These are phyloP conservation scores for Tolypocladium capitatum DNA, from an alignment of 2,329 filamentous ascomycete genomes.

Conservation along the genomic window DNA sequence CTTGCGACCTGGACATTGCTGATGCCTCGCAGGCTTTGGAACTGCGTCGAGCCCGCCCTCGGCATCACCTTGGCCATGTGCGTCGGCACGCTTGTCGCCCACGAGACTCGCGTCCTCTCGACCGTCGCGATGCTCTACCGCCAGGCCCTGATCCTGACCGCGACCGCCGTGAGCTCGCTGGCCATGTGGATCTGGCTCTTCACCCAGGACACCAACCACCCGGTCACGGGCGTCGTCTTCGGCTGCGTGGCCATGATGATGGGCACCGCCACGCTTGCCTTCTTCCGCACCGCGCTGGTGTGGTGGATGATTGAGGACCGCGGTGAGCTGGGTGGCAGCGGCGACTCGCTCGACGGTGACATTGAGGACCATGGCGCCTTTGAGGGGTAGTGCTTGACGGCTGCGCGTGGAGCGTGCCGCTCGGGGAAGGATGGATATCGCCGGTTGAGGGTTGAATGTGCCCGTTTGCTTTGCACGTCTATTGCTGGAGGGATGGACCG, in stretches of 20 bases:
- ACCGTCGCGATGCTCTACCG: conserved; percentile 13
- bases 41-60: conserved; percentile 9
- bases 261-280: conserved; percentile 14
- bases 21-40: conserved; percentile 14
- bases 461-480: too few species aligned
- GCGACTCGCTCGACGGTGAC: not conserved
- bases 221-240: conserved; percentile 13
- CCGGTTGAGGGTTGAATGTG: too few species aligned
- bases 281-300: conserved; percentile 13
- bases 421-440: too few species aligned
- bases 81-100: conserved; percentile 9
- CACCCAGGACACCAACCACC: conserved; percentile 7
- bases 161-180: conserved; percentile 9
- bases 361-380: not conserved
- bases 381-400: too few species aligned
- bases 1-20: not conserved
- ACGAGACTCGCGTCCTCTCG: conserved; percentile 15
- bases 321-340: not conserved
- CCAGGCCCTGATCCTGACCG: conserved; percentile 12
- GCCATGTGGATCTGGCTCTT: conserved; percentile 11
- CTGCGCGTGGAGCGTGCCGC: too few species aligned
- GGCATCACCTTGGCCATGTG: conserved; percentile 10
- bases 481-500: too few species aligned
- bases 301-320: conserved; percentile 11
- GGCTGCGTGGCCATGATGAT: conserved; percentile 15